Evolutionary conservation across 2,329 filamentous ascomycete species (phyloP), one percentile per base, ranked within the genome.

Genomic region (Neofusicoccum parvum): DNA sequence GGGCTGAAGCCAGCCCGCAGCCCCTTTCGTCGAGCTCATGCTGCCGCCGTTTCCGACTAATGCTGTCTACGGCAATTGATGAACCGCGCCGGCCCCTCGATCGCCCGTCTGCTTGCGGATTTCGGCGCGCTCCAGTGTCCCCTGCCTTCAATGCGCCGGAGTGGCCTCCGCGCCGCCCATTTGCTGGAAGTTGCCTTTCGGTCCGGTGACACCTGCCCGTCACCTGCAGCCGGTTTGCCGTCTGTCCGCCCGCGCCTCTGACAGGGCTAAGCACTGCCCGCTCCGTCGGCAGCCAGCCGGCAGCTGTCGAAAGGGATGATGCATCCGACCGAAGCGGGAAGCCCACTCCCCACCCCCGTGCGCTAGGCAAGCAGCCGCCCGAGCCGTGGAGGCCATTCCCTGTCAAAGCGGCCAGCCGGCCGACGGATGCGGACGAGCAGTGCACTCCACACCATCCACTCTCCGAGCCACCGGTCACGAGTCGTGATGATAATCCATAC

Each of bases 171-270:
- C 27, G 27, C 27, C 27, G 27, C 27, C 27, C 27, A 32, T 32
- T 7, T 32, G 37, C 14, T 56, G 51, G 51, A 56, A 56, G 51
- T 56, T 56, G 53, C 39, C 37, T 32, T 58, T 58, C 53, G 53
- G 53, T 34, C 53, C 53, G 53, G 48, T 27, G 20, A 49, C 46
- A 49, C 17, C 11, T 32, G 27, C 27, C 7, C 27, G 27, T 32
- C 27, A 32, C 27, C 27, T 32, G 27, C 14, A 20, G 17, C 46
- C 46, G 46, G 46, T 49, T 10, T 49, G 3, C 46, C 43, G 43
- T 46, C 27, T 32, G 43, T 15, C 15, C 46, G 20, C 12, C 39
- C 39, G 11, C 12, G 4, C 39, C 39, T 41, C 27, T 41, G 39
- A 12, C 39, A 41, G 15, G 4, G 12, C 39, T 41, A 14, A 12